These are phyloP conservation scores for Passalora sequoiae DNA, from an alignment of 2,329 filamentous ascomycete genomes.

Conservation along the genomic window DNA sequence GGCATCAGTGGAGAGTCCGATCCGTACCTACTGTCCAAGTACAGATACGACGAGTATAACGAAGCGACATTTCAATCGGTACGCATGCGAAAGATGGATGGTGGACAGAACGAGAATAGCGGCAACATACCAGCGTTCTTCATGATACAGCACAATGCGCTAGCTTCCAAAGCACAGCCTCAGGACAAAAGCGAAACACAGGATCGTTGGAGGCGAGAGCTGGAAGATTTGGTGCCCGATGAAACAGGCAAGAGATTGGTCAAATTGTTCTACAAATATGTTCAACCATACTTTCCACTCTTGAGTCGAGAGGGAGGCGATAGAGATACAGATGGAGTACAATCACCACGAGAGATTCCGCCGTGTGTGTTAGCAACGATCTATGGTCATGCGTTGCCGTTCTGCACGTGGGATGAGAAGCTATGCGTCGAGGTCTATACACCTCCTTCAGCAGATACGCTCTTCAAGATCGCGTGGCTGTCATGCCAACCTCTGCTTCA, in stretches of 20 bases:
- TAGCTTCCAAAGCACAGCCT: constrained; percentile 35
- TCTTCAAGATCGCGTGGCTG: constrained; percentile 32
- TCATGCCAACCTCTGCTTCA: constrained; percentile 29
- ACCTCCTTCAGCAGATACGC: constrained; percentile 31
- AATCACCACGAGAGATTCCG: constrained; percentile 33
- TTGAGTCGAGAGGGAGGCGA: constrained; percentile 34
- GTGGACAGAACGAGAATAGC: constrained; percentile 19
- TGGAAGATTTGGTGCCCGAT: constrained; percentile 31
- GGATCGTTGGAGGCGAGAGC: constrained; percentile 28
- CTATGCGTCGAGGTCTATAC: constrained; percentile 34
- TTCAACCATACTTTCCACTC: constrained; percentile 44
- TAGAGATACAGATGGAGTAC: constrained; percentile 28
- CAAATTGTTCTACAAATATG: constrained; percentile 39
- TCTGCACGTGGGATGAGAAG: constrained; percentile 42
- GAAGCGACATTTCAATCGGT: constrained; percentile 31
- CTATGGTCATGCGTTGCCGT: constrained; percentile 43
- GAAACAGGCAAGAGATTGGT: constrained; percentile 37
- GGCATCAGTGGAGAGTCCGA: constrained; percentile 33
- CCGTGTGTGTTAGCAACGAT: constrained; percentile 40
- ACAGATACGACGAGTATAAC: constrained; percentile 33
- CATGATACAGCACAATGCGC: constrained; percentile 33
- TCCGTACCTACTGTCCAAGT: constrained; percentile 32
- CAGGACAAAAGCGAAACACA: constrained; percentile 23
- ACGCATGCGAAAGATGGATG: constrained; percentile 32
- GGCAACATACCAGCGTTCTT: constrained; percentile 32